Percentiles rank a stretch among this genome's conserved stretches.
Conservation (phyloP, 495 filamentous ascomycete genomes). For the Staphylotrichum longicolle region DNA sequence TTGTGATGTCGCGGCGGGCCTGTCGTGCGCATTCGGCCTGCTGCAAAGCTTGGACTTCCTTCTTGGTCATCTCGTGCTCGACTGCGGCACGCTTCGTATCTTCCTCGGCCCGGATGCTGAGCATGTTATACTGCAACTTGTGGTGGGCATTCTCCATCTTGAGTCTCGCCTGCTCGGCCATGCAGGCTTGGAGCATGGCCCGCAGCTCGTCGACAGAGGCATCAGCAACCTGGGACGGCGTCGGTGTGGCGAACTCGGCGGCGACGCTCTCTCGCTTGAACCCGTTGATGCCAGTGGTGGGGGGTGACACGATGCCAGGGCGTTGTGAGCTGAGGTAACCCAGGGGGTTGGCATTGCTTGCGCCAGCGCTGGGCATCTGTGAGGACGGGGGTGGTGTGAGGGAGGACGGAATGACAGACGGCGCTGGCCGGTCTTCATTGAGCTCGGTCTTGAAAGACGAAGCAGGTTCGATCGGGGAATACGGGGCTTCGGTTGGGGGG, state of each 20-base stretch:
- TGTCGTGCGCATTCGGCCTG: conserved; percentile 54
- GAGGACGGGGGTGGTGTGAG: conserved; percentile 76
- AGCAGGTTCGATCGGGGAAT: conserved; percentile 40
- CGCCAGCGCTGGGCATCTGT: conserved; percentile 51
- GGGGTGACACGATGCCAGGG: conserved; percentile 52
- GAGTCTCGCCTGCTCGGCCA: conserved; percentile 59
- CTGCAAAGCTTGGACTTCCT: conserved; percentile 85
- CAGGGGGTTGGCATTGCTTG: conserved; percentile 36
- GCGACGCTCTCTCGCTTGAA: conserved; percentile 51
- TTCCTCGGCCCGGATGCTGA: conserved; percentile 82
- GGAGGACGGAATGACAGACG: conserved; percentile 47
- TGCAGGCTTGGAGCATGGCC: conserved; percentile 47
- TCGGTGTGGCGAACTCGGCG: conserved; percentile 56
- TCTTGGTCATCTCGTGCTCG: conserved; percentile 87
- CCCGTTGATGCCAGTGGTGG: conserved; percentile 52
- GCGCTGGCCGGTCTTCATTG: conserved; percentile 38
- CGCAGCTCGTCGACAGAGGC: conserved; percentile 60
- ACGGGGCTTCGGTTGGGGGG: conserved; percentile 44
- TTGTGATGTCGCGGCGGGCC: conserved; percentile 43
- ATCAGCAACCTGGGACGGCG: conserved; percentile 61
- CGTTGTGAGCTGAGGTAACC: conserved; percentile 47
- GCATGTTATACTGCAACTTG: conserved; percentile 85
- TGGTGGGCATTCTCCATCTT: conserved; percentile 86
- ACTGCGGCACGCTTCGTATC: conserved; percentile 84
- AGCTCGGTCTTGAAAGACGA: conserved; percentile 41